phyloP scores from a whole-genome alignment of 805 yeast genomes.

The Maudiozyma saulgeensis region DNA sequence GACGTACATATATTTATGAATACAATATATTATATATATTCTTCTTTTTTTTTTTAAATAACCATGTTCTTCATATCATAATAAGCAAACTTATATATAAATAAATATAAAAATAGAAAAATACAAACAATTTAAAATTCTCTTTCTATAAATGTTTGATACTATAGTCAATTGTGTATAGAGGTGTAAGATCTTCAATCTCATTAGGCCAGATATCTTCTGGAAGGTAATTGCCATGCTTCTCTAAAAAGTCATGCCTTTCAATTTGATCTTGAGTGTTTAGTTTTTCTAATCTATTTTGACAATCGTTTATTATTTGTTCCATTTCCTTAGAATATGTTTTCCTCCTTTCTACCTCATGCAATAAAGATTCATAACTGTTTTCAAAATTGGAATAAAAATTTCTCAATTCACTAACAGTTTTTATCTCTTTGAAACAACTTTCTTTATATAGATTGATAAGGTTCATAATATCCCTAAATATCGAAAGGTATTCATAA shows the following conservation, averaged over 20 bases:
- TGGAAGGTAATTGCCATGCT: constrained; percentile 50
- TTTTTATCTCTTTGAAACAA: constrained; percentile 20
- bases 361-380: constrained; percentile 43
- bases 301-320: constrained; percentile 34
- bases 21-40: background rate
- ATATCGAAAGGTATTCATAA: constrained; percentile 23
- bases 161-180: constrained; percentile 19
- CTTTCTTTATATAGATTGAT: constrained; percentile 27
- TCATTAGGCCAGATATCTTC: constrained; percentile 41
- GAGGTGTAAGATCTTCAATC: constrained; percentile 26
- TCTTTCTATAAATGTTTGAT: constrained; percentile 4
- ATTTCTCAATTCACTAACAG: constrained; percentile 31
- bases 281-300: constrained; percentile 31
- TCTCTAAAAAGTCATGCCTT: constrained; percentile 36
- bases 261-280: constrained; percentile 36
- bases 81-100: no score
- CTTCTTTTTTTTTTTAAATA: no score
- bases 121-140: background rate
- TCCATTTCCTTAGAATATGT: constrained; percentile 34
- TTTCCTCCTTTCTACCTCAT: constrained; percentile 45
- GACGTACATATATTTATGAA: background rate
- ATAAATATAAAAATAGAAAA: no score
- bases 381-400: constrained; percentile 43
- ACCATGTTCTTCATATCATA: no score
- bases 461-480: constrained; percentile 25